Evolutionary conservation across 352 stramenopile genomes (phyloP).

Genomic region (Aphanomyces euteiches): DNA sequence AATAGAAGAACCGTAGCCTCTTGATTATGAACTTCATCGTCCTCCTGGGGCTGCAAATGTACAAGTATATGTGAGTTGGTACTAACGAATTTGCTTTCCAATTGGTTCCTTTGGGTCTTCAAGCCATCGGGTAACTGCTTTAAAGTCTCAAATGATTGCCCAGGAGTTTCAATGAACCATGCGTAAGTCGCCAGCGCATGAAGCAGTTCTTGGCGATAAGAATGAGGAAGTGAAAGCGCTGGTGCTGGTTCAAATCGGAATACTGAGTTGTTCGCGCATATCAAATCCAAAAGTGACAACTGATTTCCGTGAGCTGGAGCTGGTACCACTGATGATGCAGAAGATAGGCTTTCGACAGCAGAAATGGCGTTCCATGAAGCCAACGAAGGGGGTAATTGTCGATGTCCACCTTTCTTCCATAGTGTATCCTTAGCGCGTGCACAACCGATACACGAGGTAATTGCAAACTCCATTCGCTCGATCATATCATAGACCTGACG

Average conservation of each 20-base stretch:
- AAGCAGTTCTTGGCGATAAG: slow-evolving; percentile 53
- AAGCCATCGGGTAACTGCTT: slow-evolving; percentile 20
- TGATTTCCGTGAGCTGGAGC: slow-evolving; percentile 8
- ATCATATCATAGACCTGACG: slow-evolving; percentile 56
- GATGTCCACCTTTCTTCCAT: slow-evolving; percentile 91
- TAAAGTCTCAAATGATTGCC: slow-evolving; percentile 28
- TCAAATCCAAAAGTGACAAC: slow-evolving; percentile 24
- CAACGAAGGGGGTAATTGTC: slow-evolving; percentile 44
- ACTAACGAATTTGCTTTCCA: slow-evolving; percentile 6
- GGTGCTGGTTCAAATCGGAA: slow-evolving; percentile 29
- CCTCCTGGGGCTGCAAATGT: slow-evolving; percentile 30
- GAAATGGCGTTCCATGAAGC: slow-evolving; percentile 41
- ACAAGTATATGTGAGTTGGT: slow-evolving; percentile 21
- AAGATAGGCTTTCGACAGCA: slow-evolving; percentile 43
- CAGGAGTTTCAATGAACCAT: slow-evolving; percentile 35
- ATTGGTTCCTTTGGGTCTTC: neutral
- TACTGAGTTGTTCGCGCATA: slow-evolving; percentile 24
- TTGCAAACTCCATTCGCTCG: slow-evolving; percentile 65
- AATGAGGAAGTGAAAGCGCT: slow-evolving; percentile 43
- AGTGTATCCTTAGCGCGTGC: slow-evolving; percentile 72
- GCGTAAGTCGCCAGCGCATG: slow-evolving; percentile 61
- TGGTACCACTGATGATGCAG: neutral
- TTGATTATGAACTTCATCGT: slow-evolving; percentile 33
- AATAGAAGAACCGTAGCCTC: slow-evolving; percentile 30
- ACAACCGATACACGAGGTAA: slow-evolving; percentile 66